A percentile compares a stretch with the other conserved stretches of the same genome.
Evolutionary conservation across 2,329 filamentous ascomycete genomes (phyloP).

Genomic region (Claviceps digitariae): DNA sequence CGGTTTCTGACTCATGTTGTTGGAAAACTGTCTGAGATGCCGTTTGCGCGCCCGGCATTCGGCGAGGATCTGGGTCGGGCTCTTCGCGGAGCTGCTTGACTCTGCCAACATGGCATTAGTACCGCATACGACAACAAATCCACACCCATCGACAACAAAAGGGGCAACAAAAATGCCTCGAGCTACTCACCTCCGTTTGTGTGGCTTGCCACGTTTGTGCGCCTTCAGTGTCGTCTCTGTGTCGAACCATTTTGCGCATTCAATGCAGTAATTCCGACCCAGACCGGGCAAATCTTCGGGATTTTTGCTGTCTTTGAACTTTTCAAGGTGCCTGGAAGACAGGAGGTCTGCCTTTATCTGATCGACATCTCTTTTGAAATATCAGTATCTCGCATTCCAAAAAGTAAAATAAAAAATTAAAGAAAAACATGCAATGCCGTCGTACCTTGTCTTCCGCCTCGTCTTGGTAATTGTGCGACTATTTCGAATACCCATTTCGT

Average conservation of each 20-base stretch:
- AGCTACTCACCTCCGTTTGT: constrained; percentile 58
- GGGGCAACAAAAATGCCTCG: neutral
- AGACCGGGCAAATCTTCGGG: constrained; percentile 78
- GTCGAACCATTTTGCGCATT: constrained; percentile 96
- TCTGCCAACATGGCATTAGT: constrained; percentile 29
- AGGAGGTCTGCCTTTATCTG: constrained; percentile 76
- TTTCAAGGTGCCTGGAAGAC: constrained; percentile 64
- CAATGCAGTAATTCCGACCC: constrained; percentile 74
- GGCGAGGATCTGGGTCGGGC: constrained; percentile 76
- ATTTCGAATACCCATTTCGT: constrained; percentile 51
- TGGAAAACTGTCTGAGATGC: constrained; percentile 58
- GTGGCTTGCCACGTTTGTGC: constrained; percentile 79
- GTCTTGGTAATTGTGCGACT: constrained; percentile 61
- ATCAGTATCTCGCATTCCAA: neutral
- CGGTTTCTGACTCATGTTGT: neutral
- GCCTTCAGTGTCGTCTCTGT: constrained; percentile 59
- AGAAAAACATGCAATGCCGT: neutral
- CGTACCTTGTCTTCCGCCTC: constrained; percentile 54
- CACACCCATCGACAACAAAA: neutral
- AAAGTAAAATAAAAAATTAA: neutral
- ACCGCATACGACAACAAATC: neutral
- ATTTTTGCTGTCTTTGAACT: constrained; percentile 66
- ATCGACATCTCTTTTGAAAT: constrained; percentile 63
- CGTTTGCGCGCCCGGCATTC: constrained; percentile 68
- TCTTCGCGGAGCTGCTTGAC: constrained; percentile 71